phyloP scores from a whole-genome alignment of 2,329 filamentous ascomycete genomes.

The Thermomyces lanuginosus region DNA sequence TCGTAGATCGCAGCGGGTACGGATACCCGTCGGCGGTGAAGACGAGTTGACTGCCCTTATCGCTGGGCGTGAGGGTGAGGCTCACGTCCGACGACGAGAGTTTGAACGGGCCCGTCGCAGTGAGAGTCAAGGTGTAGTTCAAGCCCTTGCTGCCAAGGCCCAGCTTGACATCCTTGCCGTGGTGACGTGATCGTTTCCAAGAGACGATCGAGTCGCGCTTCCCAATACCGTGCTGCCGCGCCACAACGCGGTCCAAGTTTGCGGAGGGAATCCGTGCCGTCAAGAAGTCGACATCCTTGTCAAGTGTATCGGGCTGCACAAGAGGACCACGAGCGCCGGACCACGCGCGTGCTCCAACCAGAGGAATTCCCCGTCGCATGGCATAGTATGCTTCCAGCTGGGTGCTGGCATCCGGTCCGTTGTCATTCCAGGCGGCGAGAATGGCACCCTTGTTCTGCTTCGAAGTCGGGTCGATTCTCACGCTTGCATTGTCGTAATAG shows the following conservation, averaged over 20 bases:
- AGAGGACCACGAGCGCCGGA: conserved; percentile 30
- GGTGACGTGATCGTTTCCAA: conserved; percentile 13
- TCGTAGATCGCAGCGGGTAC: conserved; percentile 35
- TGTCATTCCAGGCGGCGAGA: conserved; percentile 40
- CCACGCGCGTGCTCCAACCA: conserved; percentile 39
- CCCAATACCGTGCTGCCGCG: conserved; percentile 20
- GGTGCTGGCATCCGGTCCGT: conserved; percentile 35
- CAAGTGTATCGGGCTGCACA: conserved; percentile 26
- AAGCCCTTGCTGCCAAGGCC: conserved; percentile 38
- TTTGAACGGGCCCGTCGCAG: conserved; percentile 30
- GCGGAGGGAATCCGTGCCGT: conserved; percentile 30
- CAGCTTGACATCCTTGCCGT: conserved; percentile 14
- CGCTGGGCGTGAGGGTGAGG: conserved; percentile 18
- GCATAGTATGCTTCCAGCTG: conserved; percentile 38
- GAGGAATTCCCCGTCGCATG: conserved; percentile 35
- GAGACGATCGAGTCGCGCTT: conserved; percentile 1
- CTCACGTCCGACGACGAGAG: conserved; percentile 30
- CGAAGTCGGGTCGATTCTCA: conserved; percentile 26
- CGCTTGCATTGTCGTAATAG: conserved; percentile 32
- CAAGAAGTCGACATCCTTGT: conserved; percentile 25
- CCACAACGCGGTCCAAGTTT: conserved; percentile 32
- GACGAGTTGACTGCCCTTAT: conserved; percentile 18
- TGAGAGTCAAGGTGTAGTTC: conserved; percentile 39
- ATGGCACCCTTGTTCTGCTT: conserved; percentile 34
- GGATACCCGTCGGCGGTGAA: conserved; percentile 30